Evolutionary conservation across 371 early-diverging fungal genomes (phyloP).

Genomic region (Catenaria anguillulae): DNA sequence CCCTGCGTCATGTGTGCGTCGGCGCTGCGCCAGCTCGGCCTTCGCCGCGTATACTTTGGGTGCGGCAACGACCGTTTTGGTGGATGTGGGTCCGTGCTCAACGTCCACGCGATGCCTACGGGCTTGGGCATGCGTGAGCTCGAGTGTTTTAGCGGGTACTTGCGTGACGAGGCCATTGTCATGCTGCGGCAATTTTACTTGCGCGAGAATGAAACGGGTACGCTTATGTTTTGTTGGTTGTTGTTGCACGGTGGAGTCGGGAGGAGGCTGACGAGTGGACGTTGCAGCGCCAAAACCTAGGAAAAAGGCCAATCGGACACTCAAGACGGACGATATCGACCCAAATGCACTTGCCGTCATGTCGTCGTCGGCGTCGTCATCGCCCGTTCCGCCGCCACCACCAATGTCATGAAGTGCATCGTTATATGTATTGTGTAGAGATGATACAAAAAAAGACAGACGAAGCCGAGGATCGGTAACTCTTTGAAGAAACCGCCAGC

Average conservation of each 20-base stretch:
- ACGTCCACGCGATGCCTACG: slow-evolving; percentile 43
- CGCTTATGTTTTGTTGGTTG: background rate
- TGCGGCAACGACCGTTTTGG: slow-evolving; percentile 91
- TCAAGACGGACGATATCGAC: slow-evolving; percentile 40
- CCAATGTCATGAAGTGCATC: no score
- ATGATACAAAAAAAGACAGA: no score
- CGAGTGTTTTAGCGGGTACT: slow-evolving; percentile 33
- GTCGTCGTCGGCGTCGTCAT: no score
- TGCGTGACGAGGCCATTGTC: slow-evolving; percentile 66
- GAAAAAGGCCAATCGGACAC: slow-evolving; percentile 57
- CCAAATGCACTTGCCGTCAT: no score
- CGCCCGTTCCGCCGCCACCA: no score
- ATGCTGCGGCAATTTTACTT: slow-evolving; percentile 78
- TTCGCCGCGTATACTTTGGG: slow-evolving; percentile 72
- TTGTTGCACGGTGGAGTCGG: background rate
- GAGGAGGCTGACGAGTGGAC: background rate
- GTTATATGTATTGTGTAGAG: no score
- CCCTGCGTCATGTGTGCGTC: slow-evolving; percentile 98
- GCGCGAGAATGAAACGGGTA: slow-evolving; percentile 73
- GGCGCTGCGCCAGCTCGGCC: slow-evolving; percentile 60
- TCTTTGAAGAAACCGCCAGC: no score
- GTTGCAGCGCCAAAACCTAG: slow-evolving; percentile 66
- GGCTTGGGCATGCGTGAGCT: slow-evolving; percentile 1
- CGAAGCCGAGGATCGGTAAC: no score
- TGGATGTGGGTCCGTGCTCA: slow-evolving; percentile 78